Base-by-base conservation (phyloP, 805 yeast genomes). In the Yarrowia osloensis region DNA sequence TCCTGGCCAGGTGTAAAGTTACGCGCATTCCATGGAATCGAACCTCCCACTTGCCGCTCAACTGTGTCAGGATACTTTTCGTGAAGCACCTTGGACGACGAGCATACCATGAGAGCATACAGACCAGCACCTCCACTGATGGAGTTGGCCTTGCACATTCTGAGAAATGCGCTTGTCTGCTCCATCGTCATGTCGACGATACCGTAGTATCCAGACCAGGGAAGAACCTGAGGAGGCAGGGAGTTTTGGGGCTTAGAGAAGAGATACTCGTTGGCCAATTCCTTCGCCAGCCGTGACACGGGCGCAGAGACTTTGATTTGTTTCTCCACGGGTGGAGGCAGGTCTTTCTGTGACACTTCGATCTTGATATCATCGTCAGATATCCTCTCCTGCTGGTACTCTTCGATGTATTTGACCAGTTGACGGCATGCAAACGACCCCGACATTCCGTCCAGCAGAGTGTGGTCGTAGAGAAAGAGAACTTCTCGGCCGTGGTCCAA, bases 371-470 rank as follows among this genome's bases (percentile, higher is more conserved):
- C 24, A 6, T 54, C 62, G 6, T 3, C n/a, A n/a, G n/a, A n/a
- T n/a, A n/a, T n/a, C n/a, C n/a, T n/a, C n/a, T n/a, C 62, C 6
- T 57, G 22, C 12, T 17, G 13, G 21, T 57, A 57, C 1, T 57
- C 49, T 8, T 57, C 63, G 21, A 40, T 40, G 26, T n/a, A 39
- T 7, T 19, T 22, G n/a, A 35, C 66, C 22, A 61, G 9, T 26
- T 61, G 66, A 15, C 40, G 31, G 9, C 29, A 22, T 13, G 54
- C 66, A 44, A 44, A 44, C 0, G 68, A 59, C 0, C 75, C 74
- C 8, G 72, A 67, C 65, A 67, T 69, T 35, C 74, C 75, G 37
- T 73, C 75, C 46, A 63, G 70, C n/a, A 67, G 33, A 7, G 71
- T 49, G 47, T 73, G 75, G 39, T 73, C 73, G 55, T 69, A 73